Evolutionary conservation across 2,329 filamentous ascomycete genomes (phyloP).

Genomic region (Penicillium digitatum): DNA sequence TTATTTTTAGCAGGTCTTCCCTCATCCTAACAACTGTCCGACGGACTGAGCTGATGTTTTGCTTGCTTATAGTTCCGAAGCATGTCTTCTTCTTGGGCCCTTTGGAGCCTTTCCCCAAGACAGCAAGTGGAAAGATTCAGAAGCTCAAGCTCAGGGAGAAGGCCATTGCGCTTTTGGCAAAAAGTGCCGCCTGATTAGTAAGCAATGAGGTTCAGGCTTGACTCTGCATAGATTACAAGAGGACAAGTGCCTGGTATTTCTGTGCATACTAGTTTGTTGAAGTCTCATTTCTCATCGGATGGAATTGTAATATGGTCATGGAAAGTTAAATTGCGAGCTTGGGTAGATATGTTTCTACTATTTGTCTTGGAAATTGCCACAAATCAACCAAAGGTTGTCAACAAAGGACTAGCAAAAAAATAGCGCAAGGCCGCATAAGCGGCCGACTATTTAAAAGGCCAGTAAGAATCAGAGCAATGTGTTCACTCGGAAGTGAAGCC

Average conservation of each 20-base stretch:
- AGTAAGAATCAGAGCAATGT: not conserved
- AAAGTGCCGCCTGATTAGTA: constrained; percentile 14
- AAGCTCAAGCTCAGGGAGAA: constrained; percentile 79
- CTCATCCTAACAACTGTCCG: not conserved
- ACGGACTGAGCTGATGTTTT: not conserved
- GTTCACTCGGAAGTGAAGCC: not conserved
- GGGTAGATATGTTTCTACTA: not conserved
- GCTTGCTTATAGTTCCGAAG: constrained; percentile 60
- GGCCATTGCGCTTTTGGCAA: constrained; percentile 51
- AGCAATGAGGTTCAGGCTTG: not conserved
- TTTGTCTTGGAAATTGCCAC: not conserved
- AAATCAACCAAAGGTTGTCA: not conserved
- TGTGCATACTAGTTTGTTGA: not conserved
- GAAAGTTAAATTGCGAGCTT: not conserved
- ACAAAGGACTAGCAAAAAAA: not conserved
- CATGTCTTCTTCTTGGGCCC: constrained; percentile 73
- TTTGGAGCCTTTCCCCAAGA: constrained; percentile 76
- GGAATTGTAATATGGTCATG: too few relatives aligned
- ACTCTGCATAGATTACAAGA: not conserved
- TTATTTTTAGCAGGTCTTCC: not conserved
- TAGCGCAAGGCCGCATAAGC: not conserved
- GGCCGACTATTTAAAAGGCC: not conserved
- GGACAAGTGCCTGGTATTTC: not conserved
- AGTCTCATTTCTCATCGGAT: not conserved
- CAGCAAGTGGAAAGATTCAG: constrained; percentile 93